Conservation (phyloP, 768 basidiomycete genomes). For the Megacollybia marginata region DNA sequence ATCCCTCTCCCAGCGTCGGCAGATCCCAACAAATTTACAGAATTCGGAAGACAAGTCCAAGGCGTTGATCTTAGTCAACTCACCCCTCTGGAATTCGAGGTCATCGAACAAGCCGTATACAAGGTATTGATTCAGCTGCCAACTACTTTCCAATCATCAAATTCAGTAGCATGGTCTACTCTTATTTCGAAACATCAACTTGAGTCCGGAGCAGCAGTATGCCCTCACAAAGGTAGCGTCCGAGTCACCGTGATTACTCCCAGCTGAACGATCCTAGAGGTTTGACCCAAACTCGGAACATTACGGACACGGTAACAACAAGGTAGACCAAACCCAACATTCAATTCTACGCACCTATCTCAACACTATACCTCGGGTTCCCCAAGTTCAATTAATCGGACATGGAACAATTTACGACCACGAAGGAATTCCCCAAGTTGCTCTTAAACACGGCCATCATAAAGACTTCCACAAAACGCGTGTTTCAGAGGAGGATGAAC, state of each 20-base stretch:
- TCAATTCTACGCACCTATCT: conserved; percentile 54
- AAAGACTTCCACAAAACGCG: conserved; percentile 48
- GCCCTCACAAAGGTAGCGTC: conserved; percentile 39
- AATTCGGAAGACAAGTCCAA: conserved; percentile 52
- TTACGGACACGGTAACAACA: conserved; percentile 54
- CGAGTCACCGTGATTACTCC: background rate
- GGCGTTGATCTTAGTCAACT: conserved; percentile 46
- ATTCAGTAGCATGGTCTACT: conserved; percentile 41
- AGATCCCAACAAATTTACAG: conserved; percentile 39
- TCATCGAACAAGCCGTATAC: conserved; percentile 52
- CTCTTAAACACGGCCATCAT: conserved; percentile 51
- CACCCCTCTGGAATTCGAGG: conserved; percentile 37
- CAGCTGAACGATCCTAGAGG: conserved; percentile 18
- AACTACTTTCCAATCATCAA: background rate
- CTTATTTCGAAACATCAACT: conserved; percentile 45
- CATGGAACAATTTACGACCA: conserved; percentile 45
- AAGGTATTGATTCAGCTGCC: conserved; percentile 29
- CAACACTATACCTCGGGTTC: conserved; percentile 41
- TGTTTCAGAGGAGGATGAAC: conserved; percentile 40
- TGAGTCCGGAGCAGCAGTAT: conserved; percentile 49
- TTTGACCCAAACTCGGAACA: conserved; percentile 40
- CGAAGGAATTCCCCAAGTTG: conserved; percentile 43
- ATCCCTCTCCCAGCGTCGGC: conserved; percentile 50
- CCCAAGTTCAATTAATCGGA: conserved; percentile 49
- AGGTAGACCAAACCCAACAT: conserved; percentile 38